These are phyloP conservation scores for Microglena sp. DNA, from an alignment of 139 green algal genomes.

Conservation along the genomic window DNA sequence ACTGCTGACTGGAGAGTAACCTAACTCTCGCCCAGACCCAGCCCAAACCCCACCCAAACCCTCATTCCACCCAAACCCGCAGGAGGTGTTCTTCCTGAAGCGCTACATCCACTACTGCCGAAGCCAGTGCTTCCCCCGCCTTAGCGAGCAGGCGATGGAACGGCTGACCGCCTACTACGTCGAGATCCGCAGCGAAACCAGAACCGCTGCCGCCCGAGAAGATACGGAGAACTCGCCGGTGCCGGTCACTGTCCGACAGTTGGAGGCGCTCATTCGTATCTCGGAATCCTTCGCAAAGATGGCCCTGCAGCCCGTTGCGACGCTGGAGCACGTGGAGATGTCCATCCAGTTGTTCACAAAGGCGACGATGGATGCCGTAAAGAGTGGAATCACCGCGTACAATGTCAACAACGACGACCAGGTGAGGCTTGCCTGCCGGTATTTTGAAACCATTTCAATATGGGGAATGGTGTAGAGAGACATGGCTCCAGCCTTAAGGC, in stretches of 20 bases:
- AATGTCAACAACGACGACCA: constrained; percentile 22
- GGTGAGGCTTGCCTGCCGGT: not conserved
- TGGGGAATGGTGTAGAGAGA: too few species aligned
- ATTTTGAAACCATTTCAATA: constrained; percentile 6
- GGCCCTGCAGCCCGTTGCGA: constrained; percentile 28
- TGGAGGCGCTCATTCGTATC: constrained; percentile 94
- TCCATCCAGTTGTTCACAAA: constrained; percentile 35
- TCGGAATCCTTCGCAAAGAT: constrained; percentile 88
- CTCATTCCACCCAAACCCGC: too few species aligned
- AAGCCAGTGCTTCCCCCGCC: constrained; percentile 57
- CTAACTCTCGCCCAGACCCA: too few species aligned
- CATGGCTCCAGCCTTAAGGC: too few species aligned
- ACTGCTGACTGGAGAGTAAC: too few species aligned
- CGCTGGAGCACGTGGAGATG: constrained; percentile 30
- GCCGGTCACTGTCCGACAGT: constrained; percentile 91
- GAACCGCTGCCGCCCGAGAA: constrained; percentile 23
- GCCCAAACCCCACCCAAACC: too few species aligned
- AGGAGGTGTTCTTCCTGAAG: constrained; percentile 72
- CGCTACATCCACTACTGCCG: constrained; percentile 91
- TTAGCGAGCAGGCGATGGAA: constrained; percentile 54
- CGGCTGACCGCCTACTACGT: constrained; percentile 80
- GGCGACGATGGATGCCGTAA: constrained; percentile 32
- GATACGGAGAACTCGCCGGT: constrained; percentile 60
- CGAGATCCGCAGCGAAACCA: constrained; percentile 67
- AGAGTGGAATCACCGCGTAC: constrained; percentile 22